These are phyloP conservation scores for Myxozyma melibiosi DNA, from an alignment of 805 yeast genomes.

Conservation along the genomic window DNA sequence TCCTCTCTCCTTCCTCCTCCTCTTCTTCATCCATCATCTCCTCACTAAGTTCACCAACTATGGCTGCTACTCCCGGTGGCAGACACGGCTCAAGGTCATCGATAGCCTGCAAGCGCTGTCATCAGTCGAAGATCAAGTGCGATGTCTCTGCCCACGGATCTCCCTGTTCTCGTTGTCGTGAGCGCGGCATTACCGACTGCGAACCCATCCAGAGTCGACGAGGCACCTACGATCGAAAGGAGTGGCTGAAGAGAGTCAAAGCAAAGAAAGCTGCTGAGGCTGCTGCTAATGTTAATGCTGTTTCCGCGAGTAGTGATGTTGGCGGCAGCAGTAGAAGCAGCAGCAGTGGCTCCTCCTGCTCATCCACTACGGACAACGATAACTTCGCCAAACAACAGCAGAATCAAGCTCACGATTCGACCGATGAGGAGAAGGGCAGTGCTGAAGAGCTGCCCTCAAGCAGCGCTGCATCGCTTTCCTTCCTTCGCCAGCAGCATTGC, in stretches of 20 bases:
- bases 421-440: too few relatives aligned
- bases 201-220: constrained; percentile 19
- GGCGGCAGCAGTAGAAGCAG: not conserved
- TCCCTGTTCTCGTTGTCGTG: constrained; percentile 23
- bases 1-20: not conserved
- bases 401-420: too few relatives aligned
- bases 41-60: not conserved
- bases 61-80: not conserved
- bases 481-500: constrained; percentile 10
- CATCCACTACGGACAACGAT: not conserved
- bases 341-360: not conserved
- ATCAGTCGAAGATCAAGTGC: constrained; percentile 18
- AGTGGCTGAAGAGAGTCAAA: constrained; percentile 15
- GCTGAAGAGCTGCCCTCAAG: too few relatives aligned
- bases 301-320: too few relatives aligned
- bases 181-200: constrained; percentile 14
- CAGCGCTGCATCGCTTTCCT: too few relatives aligned
- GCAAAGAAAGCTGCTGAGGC: constrained; percentile 11
- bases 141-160: constrained; percentile 18
- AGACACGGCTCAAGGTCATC: constrained; percentile 15
- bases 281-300: too few relatives aligned
- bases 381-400: not conserved
- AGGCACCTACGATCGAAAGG: constrained; percentile 25
- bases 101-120: constrained; percentile 25
- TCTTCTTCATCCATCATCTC: not conserved